Conservation (phyloP, 768 basidiomycete species). For the Xerocomus brunneocitrinus region DNA sequence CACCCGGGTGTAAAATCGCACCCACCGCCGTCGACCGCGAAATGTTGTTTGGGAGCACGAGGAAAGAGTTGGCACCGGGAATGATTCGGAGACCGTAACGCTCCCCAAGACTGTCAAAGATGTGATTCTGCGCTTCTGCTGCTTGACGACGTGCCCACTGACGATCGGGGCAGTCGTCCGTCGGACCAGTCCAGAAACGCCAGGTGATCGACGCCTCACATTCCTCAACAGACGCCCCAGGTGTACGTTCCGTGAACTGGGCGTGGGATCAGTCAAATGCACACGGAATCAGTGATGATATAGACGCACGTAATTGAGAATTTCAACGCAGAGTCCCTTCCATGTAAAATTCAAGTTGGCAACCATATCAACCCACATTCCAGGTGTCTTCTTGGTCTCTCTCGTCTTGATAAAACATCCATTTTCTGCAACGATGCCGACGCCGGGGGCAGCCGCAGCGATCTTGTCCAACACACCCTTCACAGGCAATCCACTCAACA, state of each 20-base stretch:
- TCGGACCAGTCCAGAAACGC: constrained; percentile 70
- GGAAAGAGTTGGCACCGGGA: constrained; percentile 73
- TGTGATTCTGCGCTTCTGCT: constrained; percentile 89
- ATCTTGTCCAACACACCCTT: constrained; percentile 61
- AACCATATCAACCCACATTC: constrained; percentile 74
- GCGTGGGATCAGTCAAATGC: background rate
- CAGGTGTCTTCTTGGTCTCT: constrained; percentile 29
- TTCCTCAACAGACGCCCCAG: constrained; percentile 80
- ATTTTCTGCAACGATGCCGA: constrained; percentile 87
- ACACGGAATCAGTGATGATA: background rate
- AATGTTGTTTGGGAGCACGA: constrained; percentile 78
- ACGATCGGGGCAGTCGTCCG: constrained; percentile 50
- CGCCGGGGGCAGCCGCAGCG: constrained; percentile 52
- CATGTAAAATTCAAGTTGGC: constrained; percentile 73
- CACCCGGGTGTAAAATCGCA: constrained; percentile 68
- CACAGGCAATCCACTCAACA: constrained; percentile 70
- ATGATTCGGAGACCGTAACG: constrained; percentile 81
- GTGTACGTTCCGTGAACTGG: constrained; percentile 86
- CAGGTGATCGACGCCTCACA: constrained; percentile 79
- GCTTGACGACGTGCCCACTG: constrained; percentile 85
- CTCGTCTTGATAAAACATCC: constrained; percentile 77
- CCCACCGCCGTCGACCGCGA: constrained; percentile 82
- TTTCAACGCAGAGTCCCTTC: constrained; percentile 79
- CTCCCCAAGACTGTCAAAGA: constrained; percentile 83
- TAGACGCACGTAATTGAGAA: constrained; percentile 66